Evolutionary conservation across 129 eudicot genomes (phyloP).

Genomic region (Centella asiatica): DNA sequence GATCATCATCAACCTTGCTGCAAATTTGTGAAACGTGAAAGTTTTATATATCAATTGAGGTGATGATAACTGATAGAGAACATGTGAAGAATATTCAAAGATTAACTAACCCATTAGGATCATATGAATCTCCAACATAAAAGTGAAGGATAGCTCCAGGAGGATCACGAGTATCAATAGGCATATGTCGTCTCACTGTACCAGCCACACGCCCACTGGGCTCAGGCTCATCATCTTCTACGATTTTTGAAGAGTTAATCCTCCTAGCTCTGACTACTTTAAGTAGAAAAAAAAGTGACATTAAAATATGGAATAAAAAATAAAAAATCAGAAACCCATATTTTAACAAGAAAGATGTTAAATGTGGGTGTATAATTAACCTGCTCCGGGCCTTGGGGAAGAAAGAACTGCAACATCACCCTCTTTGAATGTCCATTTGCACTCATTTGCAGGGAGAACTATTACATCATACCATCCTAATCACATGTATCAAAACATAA

Average conservation of each 20-base stretch:
- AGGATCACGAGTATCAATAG: conserved; percentile 87
- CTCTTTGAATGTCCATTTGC: conserved; percentile 86
- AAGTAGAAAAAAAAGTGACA: conserved; percentile 1
- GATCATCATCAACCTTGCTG: conserved; percentile 68
- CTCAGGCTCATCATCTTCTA: conserved; percentile 59
- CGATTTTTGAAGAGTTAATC: conserved; percentile 30
- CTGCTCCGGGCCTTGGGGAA: conserved; percentile 74
- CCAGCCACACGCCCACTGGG: conserved; percentile 83
- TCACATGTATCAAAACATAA: not conserved
- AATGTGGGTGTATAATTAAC: conserved; percentile 15
- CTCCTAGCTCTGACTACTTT: conserved; percentile 59
- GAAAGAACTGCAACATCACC: conserved; percentile 99
- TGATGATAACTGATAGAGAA: not conserved
- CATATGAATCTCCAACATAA: conserved; percentile 81
- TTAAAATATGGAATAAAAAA: not conserved
- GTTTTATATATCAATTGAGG: not conserved
- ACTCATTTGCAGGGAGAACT: conserved; percentile 56
- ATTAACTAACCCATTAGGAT: conserved; percentile 52
- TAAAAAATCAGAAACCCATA: too few relatives aligned
- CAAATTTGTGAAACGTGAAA: not conserved
- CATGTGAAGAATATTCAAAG: not conserved
- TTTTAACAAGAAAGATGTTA: too few relatives aligned
- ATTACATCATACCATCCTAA: conserved; percentile 92
- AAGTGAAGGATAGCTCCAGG: conserved; percentile 84
- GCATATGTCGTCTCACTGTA: conserved; percentile 81